These are phyloP conservation scores for Juglanconis sp. DNA, from an alignment of 2,329 filamentous ascomycete genomes.

Conservation along the genomic window DNA sequence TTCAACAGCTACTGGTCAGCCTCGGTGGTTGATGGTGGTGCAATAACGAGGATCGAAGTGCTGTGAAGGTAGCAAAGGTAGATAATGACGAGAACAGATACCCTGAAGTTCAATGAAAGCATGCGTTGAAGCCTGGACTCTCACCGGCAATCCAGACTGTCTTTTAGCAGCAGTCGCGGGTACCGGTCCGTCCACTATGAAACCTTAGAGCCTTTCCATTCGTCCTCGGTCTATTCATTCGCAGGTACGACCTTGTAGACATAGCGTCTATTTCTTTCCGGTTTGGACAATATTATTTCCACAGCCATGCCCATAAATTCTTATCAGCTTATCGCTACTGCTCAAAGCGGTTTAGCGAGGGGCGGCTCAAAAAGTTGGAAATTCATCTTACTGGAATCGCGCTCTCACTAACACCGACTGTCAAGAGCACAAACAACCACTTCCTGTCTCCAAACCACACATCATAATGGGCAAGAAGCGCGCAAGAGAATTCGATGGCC, in stretches of 20 bases:
- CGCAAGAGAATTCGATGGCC: conserved; percentile 32
- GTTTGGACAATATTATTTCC: not conserved
- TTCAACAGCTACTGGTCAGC: not conserved
- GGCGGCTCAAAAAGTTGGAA: conserved; percentile 15
- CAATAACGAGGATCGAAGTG: not conserved
- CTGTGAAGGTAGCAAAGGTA: conserved; percentile 12
- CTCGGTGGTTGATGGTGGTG: not conserved
- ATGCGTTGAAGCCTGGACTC: too few species aligned
- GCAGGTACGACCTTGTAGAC: too few species aligned
- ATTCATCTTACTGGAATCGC: not conserved
- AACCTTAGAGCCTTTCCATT: too few species aligned
- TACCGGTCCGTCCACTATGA: too few species aligned
- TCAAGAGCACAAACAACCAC: not conserved
- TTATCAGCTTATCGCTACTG: conserved; percentile 16
- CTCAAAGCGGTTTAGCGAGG: conserved; percentile 10
- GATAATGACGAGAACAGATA: conserved; percentile 12
- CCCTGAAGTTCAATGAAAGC: not conserved
- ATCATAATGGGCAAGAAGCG: conserved; percentile 34
- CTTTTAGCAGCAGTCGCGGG: not conserved
- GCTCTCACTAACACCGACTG: not conserved
- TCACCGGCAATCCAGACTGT: too few species aligned
- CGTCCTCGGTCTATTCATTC: too few species aligned
- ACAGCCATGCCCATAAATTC: too few species aligned
- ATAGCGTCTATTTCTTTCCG: not conserved
- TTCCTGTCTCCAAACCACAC: not conserved